Conservation (phyloP, 495 filamentous ascomycete genomes). For the Aspergillus coremiiformis region DNA sequence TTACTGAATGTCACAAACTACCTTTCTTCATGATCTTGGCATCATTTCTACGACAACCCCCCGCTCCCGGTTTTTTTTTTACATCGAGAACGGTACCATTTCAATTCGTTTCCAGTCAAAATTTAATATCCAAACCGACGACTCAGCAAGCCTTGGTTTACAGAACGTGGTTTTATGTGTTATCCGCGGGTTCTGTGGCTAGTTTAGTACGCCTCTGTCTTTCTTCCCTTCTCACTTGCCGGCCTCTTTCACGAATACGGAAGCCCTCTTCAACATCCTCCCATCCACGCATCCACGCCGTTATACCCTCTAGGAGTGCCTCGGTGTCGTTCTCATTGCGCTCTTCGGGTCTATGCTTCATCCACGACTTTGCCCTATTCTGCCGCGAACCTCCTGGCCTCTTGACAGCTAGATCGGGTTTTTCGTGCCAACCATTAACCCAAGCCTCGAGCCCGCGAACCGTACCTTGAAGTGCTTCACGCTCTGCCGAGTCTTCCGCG, state of each 20-base stretch:
- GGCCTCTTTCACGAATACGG: conserved; percentile 19
- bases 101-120: neutral
- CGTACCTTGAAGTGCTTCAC: conserved; percentile 33
- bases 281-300: conserved; percentile 38
- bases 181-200: neutral
- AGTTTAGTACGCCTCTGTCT: neutral
- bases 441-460: conserved; percentile 30
- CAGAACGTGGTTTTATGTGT: neutral
- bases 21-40: neutral
- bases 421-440: conserved; percentile 22
- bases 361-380: conserved; percentile 14
- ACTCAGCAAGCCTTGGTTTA: neutral
- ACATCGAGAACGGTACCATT: neutral
- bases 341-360: conserved; percentile 11
- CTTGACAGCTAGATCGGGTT: conserved; percentile 13
- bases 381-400: neutral
- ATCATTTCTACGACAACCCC: neutral
- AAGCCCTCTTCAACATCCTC: conserved; percentile 34
- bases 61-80: neutral
- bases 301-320: conserved; percentile 29
- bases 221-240: conserved; percentile 13
- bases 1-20: conserved; percentile 1
- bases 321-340: conserved; percentile 18
- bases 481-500: conserved; percentile 27
- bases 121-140: neutral